Conservation (phyloP, 1,139 yeast species). For the Hyphopichia wangnamkhiaoensis region DNA sequence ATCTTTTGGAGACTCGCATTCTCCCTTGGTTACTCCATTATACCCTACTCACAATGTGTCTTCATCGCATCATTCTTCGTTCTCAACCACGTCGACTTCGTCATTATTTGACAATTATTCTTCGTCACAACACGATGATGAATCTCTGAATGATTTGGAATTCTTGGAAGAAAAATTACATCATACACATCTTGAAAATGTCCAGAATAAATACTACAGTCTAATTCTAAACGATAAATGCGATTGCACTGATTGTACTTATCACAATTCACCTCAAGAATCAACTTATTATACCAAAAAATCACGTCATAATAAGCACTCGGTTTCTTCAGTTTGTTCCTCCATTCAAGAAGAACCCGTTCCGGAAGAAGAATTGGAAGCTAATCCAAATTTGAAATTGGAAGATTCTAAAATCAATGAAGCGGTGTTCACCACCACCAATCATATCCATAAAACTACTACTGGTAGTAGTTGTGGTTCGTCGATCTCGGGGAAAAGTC, state of each 20-base stretch:
- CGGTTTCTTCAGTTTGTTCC: background rate
- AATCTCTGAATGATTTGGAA: too few species aligned
- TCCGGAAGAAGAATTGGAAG: background rate
- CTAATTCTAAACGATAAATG: background rate
- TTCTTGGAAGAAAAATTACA: too few species aligned
- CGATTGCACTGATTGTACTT: conserved; percentile 2
- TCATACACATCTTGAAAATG: background rate
- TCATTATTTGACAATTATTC: too few species aligned
- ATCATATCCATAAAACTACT: too few species aligned
- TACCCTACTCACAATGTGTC: too few species aligned
- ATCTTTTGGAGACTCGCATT: too few species aligned
- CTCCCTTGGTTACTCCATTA: too few species aligned
- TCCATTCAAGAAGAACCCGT: conserved; percentile 2
- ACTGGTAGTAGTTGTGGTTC: too few species aligned
- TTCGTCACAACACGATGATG: too few species aligned
- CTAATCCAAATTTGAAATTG: background rate
- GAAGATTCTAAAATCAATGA: background rate
- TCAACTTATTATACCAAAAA: background rate
- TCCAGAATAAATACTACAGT: conserved; percentile 3
- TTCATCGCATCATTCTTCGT: too few species aligned
- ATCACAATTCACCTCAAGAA: background rate
- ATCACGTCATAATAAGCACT: background rate
- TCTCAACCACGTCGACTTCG: background rate
- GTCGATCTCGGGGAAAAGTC: too few species aligned
- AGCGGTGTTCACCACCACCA: too few species aligned